A percentile compares a stretch with the other conserved stretches of the same genome.
Evolutionary conservation across 768 basidiomycete genomes (phyloP).

Genomic region (Termitomyces sp.): DNA sequence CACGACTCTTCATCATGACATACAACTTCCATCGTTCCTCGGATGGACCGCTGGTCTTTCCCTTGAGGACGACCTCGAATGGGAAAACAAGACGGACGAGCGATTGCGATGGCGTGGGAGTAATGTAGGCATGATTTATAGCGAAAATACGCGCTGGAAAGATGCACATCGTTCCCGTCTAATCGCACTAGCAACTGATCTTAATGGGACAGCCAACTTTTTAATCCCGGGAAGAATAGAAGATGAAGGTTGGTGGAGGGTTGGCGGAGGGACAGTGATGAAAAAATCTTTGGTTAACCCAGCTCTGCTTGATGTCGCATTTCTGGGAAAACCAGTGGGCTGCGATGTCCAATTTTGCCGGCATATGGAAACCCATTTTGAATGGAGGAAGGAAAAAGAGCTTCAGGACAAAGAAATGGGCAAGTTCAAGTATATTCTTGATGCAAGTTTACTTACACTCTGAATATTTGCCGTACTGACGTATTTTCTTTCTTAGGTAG

Average conservation of each 20-base stretch:
- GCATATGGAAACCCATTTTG: constrained; percentile 37
- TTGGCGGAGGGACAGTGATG: constrained; percentile 27
- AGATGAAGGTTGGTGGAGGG: constrained; percentile 13
- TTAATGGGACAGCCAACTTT: constrained; percentile 28
- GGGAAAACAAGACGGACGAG: constrained; percentile 56
- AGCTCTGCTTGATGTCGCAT: constrained; percentile 50
- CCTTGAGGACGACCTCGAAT: constrained; percentile 43
- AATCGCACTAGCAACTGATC: constrained; percentile 29
- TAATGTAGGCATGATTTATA: constrained; percentile 53
- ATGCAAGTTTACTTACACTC: constrained; percentile 27
- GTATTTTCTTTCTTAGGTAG: constrained; percentile 31
- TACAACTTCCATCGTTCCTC: constrained; percentile 35
- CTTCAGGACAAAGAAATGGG: constrained; percentile 32
- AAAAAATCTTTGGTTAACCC: constrained; percentile 34
- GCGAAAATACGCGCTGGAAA: constrained; percentile 33
- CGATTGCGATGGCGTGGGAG: constrained; percentile 62
- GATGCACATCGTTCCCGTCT: constrained; percentile 40
- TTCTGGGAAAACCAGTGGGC: constrained; percentile 34
- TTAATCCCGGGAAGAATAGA: constrained; percentile 19
- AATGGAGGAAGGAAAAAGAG: constrained; percentile 35
- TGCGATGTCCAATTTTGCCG: constrained; percentile 39
- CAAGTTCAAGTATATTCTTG: constrained; percentile 52
- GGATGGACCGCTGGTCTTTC: constrained; percentile 30
- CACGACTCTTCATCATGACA: constrained; percentile 29
- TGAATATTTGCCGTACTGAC: background rate